A percentile compares a stretch with the other conserved stretches of the same genome.
Evolutionary conservation across 345 rosid genomes (phyloP).

Genomic region (Brassica cretica): DNA sequence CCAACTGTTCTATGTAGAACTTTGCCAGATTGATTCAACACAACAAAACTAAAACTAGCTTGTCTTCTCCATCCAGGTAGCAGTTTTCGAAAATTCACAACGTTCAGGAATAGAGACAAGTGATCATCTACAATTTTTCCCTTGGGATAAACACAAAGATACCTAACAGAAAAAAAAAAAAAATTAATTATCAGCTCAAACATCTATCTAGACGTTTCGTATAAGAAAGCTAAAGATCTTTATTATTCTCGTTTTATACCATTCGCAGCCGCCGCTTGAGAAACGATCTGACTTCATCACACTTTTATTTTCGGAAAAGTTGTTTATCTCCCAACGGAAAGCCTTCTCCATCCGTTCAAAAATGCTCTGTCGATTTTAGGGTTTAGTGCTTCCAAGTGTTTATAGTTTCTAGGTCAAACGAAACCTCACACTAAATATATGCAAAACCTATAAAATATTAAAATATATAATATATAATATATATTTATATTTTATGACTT

Average conservation of each 20-base stretch:
- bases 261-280: slow-evolving; percentile 24
- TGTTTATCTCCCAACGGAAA: slow-evolving; percentile 18
- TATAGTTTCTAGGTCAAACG: neutral
- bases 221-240: neutral
- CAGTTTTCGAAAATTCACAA: neutral
- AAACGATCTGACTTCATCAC: slow-evolving; percentile 8
- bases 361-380: slow-evolving; percentile 18
- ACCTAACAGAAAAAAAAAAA: slow-evolving; percentile 5
- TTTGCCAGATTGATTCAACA: slow-evolving; percentile 17
- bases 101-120: slow-evolving; percentile 5
- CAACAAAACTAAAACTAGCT: neutral
- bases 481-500: neutral
- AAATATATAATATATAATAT: too few relatives aligned
- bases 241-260: slow-evolving; percentile 1
- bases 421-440: neutral
- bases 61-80: slow-evolving; percentile 16
- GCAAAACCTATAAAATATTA: neutral
- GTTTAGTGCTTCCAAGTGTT: neutral
- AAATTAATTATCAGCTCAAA: neutral
- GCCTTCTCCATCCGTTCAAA: neutral
- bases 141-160: neutral
- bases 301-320: slow-evolving; percentile 4
- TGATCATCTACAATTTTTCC: neutral
- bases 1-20: neutral
- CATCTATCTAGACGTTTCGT: neutral